Percentiles rank a stretch among this genome's conserved stretches.
Evolutionary conservation across 805 yeast genomes (phyloP).

Genomic region (Saccharomycopsis fodiens): DNA sequence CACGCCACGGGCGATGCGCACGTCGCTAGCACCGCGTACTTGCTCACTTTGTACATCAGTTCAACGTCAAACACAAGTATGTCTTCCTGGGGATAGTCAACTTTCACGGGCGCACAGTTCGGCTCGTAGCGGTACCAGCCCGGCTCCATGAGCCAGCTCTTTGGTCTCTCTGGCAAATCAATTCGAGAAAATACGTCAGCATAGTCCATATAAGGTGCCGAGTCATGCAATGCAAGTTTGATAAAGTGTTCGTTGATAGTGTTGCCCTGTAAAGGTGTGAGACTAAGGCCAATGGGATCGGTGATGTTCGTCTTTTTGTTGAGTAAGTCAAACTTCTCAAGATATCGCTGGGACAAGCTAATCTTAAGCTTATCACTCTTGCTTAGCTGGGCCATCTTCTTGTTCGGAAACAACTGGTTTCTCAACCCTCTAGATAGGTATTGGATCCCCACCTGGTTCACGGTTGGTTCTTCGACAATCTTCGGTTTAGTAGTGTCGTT

Average conservation of each 20-base stretch:
- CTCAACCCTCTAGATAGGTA: conserved; percentile 56
- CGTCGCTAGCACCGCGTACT: conserved; percentile 72
- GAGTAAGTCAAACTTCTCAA: conserved; percentile 54
- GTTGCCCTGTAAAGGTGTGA: conserved; percentile 71
- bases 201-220: conserved; percentile 52
- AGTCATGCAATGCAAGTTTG: conserved; percentile 50
- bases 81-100: conserved; percentile 63
- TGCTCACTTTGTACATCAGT: conserved; percentile 65
- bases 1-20: conserved; percentile 74
- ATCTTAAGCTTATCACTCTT: conserved; percentile 30
- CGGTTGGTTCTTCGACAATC: conserved; percentile 38
- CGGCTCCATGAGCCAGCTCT: conserved; percentile 46
- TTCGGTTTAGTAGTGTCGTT: background rate
- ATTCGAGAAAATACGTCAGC: conserved; percentile 36
- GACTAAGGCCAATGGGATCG: conserved; percentile 48
- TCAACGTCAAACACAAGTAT: conserved; percentile 86
- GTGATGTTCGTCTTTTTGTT: conserved; percentile 64
- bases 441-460: conserved; percentile 78
- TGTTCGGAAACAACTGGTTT: conserved; percentile 47
- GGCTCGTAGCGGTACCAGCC: conserved; percentile 80
- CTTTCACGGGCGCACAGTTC: conserved; percentile 44
- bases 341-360: conserved; percentile 51
- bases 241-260: conserved; percentile 81
- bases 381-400: conserved; percentile 19
- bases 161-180: conserved; percentile 37